A percentile compares a stretch with the other conserved stretches of the same genome.
These are phyloP conservation scores for Pestalotiopsis sp. DNA, from an alignment of 2,329 filamentous ascomycete species.

Conservation along the genomic window DNA sequence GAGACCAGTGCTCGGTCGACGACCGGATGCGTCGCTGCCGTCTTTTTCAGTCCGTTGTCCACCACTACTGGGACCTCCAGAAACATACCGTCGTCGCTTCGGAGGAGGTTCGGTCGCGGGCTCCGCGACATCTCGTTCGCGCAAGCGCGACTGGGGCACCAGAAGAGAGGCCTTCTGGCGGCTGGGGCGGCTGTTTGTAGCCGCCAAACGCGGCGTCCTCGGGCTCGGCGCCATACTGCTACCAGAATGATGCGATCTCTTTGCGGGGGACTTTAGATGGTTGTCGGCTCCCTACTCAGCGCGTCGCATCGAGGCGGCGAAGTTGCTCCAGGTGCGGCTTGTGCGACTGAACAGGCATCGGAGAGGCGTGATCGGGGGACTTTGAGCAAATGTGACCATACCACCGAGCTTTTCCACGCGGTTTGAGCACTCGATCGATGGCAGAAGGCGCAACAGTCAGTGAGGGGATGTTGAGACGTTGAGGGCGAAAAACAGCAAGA, in stretches of 20 bases:
- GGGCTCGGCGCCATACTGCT: slow-evolving; percentile 31
- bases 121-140: slow-evolving; percentile 34
- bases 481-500: slow-evolving; percentile 9
- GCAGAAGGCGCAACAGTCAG: neutral
- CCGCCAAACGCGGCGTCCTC: slow-evolving; percentile 28
- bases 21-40: slow-evolving; percentile 52
- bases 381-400: neutral
- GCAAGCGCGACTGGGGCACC: slow-evolving; percentile 21
- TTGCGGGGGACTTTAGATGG: slow-evolving; percentile 16
- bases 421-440: neutral
- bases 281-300: slow-evolving; percentile 26
- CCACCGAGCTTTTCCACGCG: neutral
- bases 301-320: slow-evolving; percentile 32
- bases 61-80: slow-evolving; percentile 83
- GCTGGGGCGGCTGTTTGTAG: slow-evolving; percentile 24
- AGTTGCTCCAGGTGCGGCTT: slow-evolving; percentile 27
- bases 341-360: slow-evolving; percentile 32
- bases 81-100: slow-evolving; percentile 77
- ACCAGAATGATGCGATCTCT: slow-evolving; percentile 7
- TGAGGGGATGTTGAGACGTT: slow-evolving; percentile 11
- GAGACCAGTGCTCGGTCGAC: slow-evolving; percentile 48
- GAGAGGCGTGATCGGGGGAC: slow-evolving; percentile 17
- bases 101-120: slow-evolving; percentile 59
- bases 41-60: slow-evolving; percentile 80
- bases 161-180: slow-evolving; percentile 19